Percentiles rank a stretch among this genome's conserved stretches.
Conservation (phyloP, 2,329 filamentous ascomycete genomes). For the Ilyonectria destructans region DNA sequence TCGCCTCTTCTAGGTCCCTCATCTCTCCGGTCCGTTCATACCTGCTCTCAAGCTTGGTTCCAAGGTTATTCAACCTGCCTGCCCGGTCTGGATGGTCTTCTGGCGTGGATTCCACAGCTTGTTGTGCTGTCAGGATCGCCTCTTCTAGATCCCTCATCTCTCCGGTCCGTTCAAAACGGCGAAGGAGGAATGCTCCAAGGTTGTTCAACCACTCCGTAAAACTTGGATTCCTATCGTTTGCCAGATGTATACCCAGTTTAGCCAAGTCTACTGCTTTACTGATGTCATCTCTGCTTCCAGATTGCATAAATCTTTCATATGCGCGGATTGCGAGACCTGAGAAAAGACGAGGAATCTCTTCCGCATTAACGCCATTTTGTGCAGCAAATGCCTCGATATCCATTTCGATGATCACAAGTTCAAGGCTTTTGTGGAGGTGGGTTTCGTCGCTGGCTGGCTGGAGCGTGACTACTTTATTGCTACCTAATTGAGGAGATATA, state of each 20-base stretch:
- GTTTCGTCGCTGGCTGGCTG: neutral
- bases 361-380: neutral
- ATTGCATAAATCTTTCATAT: neutral
- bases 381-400: neutral
- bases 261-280: neutral
- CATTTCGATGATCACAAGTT: slow-evolving; percentile 1
- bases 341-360: neutral
- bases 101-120: too few relatives aligned
- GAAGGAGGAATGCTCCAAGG: neutral
- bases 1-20: slow-evolving; percentile 16
- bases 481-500: slow-evolving; percentile 3
- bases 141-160: slow-evolving; percentile 15
- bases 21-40: slow-evolving; percentile 16
- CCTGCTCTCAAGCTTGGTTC: neutral
- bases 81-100: too few relatives aligned
- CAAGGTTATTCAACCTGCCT: too few relatives aligned
- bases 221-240: neutral
- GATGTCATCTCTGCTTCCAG: slow-evolving; percentile 1
- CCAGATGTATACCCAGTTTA: neutral
- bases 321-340: neutral
- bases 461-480: neutral
- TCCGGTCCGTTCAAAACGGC: neutral
- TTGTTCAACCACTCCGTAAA: neutral
- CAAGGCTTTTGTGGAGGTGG: neutral
- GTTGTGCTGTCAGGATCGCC: too few relatives aligned